Evolutionary conservation across 371 early-diverging fungal genomes (phyloP), one percentile per base, ranked within the genome.

Genomic region (Blakeslea trispora): DNA sequence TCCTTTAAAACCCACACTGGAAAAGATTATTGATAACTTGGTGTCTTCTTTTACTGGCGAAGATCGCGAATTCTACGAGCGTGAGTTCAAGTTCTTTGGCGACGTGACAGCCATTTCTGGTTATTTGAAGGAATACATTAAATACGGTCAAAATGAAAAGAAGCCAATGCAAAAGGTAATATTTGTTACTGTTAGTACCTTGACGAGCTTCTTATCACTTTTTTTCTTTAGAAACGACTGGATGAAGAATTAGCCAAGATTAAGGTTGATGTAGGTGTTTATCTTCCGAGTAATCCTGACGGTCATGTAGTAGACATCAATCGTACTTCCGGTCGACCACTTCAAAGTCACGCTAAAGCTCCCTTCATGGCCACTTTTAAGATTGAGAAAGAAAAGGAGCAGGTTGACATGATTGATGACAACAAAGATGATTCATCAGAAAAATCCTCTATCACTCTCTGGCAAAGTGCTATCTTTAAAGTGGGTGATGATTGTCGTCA

Each of bases 331-430:
- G 99, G 99, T 15, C 72, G 93, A 18, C 97, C 98, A 17, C 82
- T 99, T 39, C 99, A 99, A 76, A 89, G 90, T 59, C 99, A 99
- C 66, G 99, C 99, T 49, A 99, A 99, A 79, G 97, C 99, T 2
- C 99, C 99, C 2, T 99, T 97, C 68, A 95, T 99, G 98, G 99
- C 98, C 1, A 98, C 99, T 0, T 99, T 99, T 75, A 87, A 94
- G 59, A 89, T 99, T 44, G 79, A 83, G 53, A 88, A 83, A 65
- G 79, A 78, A 11, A 63, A 68, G 4, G 75, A 74, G 41, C 67
- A 74, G 19, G 72, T 73, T 0, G 84, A 76, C 15, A 61, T 15
- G 8, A 13, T 84, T 17, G 64, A 66, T 45, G 73, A 80, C 31
- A 81, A 83, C n/a, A 39, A 49, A n/a, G 32, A 51, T 13, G 39